Conservation (phyloP, 225 moss, liverwort and hornwort species). For the Climacium dendroides region DNA sequence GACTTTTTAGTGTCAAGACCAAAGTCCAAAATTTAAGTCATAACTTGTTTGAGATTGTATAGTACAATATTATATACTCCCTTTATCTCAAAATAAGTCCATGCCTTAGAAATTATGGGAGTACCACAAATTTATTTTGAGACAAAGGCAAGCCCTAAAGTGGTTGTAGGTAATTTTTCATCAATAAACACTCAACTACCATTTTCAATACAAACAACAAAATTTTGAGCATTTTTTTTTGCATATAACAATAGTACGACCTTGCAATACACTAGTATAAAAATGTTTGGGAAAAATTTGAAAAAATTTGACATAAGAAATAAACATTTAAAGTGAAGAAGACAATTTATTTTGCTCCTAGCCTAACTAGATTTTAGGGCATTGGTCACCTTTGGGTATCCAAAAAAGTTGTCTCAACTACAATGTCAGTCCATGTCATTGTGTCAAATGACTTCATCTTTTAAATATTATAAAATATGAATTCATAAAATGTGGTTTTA, state of each 20-base stretch:
- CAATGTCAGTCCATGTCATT: too few relatives aligned
- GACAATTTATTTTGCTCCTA: too few relatives aligned
- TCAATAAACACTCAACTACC: neutral
- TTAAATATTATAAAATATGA: too few relatives aligned
- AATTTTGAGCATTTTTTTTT: too few relatives aligned
- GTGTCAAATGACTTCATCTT: too few relatives aligned
- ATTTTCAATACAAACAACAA: too few relatives aligned
- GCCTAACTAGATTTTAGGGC: too few relatives aligned
- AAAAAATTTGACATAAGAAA: neutral
- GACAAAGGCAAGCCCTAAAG: rapidly evolving
- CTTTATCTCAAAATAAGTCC: too few relatives aligned
- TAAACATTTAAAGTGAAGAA: neutral
- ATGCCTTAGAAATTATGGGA: rapidly evolving
- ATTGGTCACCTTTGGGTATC: too few relatives aligned
- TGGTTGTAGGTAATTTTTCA: rapidly evolving
- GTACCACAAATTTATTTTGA: too few relatives aligned
- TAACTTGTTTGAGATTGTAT: neutral
- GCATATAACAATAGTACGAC: rapidly evolving
- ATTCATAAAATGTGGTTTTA: too few relatives aligned
- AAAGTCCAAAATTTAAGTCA: neutral
- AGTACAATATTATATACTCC: neutral
- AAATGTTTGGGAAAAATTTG: rapidly evolving
- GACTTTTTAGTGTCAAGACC: neutral
- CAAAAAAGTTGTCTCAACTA: too few relatives aligned
- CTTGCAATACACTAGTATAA: neutral